A percentile compares a stretch with the other conserved stretches of the same genome.
phyloP scores from a whole-genome alignment of 495 filamentous ascomycete species.

The Aspergillus heteromorphus region DNA sequence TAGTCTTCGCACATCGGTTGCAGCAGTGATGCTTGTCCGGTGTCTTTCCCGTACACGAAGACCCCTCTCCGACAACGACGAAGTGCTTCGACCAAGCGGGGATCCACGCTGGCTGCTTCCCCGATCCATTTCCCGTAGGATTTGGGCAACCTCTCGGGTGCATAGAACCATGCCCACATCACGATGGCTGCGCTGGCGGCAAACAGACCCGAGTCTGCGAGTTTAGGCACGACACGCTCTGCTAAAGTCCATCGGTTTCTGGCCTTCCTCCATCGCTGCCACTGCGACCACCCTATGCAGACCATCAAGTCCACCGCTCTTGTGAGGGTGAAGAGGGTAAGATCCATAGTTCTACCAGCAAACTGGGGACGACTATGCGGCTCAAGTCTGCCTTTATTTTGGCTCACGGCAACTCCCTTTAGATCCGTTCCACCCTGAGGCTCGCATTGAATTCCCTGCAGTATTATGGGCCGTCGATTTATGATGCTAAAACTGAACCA shows the following conservation, averaged over 20 bases:
- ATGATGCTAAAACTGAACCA: conserved; percentile 45
- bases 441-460: conserved; percentile 10
- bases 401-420: conserved; percentile 36
- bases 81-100: conserved; percentile 68
- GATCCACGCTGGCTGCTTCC: conserved; percentile 72
- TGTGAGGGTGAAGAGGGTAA: conserved; percentile 74
- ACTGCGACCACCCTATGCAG: conserved; percentile 58
- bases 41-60: conserved; percentile 74
- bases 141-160: conserved; percentile 59
- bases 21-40: conserved; percentile 65
- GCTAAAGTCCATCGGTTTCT: conserved; percentile 45
- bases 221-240: conserved; percentile 45
- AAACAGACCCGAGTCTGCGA: conserved; percentile 69
- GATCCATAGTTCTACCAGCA: conserved; percentile 77
- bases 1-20: conserved; percentile 72
- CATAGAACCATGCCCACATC: conserved; percentile 90
- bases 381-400: conserved; percentile 26
- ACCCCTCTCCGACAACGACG: conserved; percentile 57
- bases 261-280: conserved; percentile 23
- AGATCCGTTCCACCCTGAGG: conserved; percentile 1
- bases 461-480: conserved; percentile 31
- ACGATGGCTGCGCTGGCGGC: conserved; percentile 70
- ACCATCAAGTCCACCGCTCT: conserved; percentile 70
- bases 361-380: conserved; percentile 27
- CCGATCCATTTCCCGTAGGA: conserved; percentile 86